Evolutionary conservation across 2,329 filamentous ascomycete genomes (phyloP).

Genomic region (Calonectria naviculata): DNA sequence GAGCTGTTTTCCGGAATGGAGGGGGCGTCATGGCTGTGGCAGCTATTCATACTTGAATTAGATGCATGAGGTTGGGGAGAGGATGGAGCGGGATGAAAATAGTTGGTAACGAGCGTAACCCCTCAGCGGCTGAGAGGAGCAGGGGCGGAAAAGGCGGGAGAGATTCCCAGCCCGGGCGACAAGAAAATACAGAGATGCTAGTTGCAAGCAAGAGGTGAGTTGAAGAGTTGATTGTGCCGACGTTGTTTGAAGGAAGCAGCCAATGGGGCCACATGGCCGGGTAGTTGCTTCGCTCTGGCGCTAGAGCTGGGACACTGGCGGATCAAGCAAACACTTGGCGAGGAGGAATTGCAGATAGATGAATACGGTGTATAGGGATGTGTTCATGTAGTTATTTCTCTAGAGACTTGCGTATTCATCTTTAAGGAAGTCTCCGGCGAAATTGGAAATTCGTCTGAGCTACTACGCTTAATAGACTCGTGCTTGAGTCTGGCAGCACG

Average conservation of each 20-base stretch:
- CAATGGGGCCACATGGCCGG: not conserved
- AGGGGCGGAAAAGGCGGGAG: slow-evolving; percentile 9
- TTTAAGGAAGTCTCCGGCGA: not conserved
- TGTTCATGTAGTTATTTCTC: not conserved
- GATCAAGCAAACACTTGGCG: not conserved
- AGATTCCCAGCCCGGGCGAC: slow-evolving; percentile 12
- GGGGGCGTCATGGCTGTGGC: slow-evolving; percentile 40
- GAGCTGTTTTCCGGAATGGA: slow-evolving; percentile 61
- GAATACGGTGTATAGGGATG: not conserved
- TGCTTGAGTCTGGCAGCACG: not conserved
- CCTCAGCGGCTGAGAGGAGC: not conserved
- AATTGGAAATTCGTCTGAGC: not conserved
- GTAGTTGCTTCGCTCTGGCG: slow-evolving; percentile 2
- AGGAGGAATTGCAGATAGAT: not conserved
- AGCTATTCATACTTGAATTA: slow-evolving; percentile 45
- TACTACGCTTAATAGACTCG: not conserved
- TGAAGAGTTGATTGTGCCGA: not conserved
- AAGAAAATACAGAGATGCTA: not conserved
- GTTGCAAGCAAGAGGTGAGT: not conserved
- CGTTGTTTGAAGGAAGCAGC: slow-evolving; percentile 6
- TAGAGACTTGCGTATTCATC: not conserved
- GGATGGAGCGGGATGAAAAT: not conserved
- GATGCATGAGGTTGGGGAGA: slow-evolving; percentile 32
- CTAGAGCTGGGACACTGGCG: not conserved
- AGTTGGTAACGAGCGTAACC: slow-evolving; percentile 10